These are phyloP conservation scores for Cryptosporidium viatorum DNA, from an alignment of 169 alveolate species.

Conservation along the genomic window DNA sequence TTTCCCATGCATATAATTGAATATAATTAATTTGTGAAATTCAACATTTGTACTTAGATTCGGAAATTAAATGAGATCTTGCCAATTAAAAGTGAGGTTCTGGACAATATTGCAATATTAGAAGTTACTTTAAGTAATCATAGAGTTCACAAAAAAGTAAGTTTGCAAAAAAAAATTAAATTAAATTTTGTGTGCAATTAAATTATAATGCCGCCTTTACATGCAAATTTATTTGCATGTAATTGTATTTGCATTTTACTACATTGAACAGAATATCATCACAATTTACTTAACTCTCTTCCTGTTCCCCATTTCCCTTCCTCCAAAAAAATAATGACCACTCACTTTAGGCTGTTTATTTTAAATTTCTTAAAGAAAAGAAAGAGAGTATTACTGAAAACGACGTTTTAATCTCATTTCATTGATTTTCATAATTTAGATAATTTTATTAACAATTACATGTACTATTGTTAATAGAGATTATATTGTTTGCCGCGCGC, in stretches of 20 bases:
- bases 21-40: neutral
- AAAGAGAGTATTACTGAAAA: slow-evolving; percentile 27
- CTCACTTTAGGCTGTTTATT: slow-evolving; percentile 34
- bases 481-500: neutral
- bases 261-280: neutral
- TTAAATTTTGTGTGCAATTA: neutral
- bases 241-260: neutral
- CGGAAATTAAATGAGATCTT: neutral
- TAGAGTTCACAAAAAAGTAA: slow-evolving; percentile 9
- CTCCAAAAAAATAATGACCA: too few relatives aligned
- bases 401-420: slow-evolving; percentile 35
- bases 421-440: neutral
- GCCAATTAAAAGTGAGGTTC: slow-evolving; percentile 37
- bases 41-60: neutral
- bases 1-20: neutral
- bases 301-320: neutral
- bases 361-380: slow-evolving; percentile 32
- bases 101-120: slow-evolving; percentile 47
- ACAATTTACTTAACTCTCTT: neutral
- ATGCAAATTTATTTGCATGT: neutral
- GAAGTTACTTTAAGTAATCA: slow-evolving; percentile 7
- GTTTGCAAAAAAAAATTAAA: neutral
- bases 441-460: neutral
- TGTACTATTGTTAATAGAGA: neutral
- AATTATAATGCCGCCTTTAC: neutral